Evolutionary conservation across 2,329 filamentous ascomycete genomes (phyloP).

Genomic region (Neodidymelliopsis sp.): DNA sequence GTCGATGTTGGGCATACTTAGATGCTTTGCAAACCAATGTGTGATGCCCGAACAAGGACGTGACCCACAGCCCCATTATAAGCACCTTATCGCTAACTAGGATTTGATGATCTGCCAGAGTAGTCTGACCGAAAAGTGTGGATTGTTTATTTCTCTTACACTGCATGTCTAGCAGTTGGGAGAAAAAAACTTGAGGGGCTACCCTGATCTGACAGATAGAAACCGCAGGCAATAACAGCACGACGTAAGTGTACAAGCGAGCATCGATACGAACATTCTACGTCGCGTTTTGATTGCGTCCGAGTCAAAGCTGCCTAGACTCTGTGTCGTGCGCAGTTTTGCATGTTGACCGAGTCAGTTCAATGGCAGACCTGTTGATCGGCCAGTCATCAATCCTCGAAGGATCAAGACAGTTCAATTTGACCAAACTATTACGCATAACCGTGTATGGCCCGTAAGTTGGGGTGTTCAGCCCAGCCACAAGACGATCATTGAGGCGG

Average conservation of each 20-base stretch:
- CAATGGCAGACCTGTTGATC: conserved; percentile 11
- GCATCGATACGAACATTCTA: conserved; percentile 10
- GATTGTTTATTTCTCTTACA: conserved; percentile 8
- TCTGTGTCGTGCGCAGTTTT: conserved; percentile 6
- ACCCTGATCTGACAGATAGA: conserved; percentile 8
- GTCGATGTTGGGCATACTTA: background rate
- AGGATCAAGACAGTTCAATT: conserved; percentile 19
- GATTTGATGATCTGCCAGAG: background rate
- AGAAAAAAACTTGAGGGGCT: conserved; percentile 1
- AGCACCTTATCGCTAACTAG: conserved; percentile 11
- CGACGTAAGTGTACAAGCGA: conserved; percentile 2
- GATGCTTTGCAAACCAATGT: background rate
- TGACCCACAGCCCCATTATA: conserved; percentile 2
- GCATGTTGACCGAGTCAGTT: background rate
- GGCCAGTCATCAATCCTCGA: conserved; percentile 13
- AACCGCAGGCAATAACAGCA: conserved; percentile 9
- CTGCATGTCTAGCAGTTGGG: conserved; percentile 9
- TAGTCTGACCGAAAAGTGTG: background rate
- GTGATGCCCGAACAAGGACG: background rate
- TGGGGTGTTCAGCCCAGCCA: conserved; percentile 9
- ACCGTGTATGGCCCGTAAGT: conserved; percentile 22
- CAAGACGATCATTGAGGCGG: conserved; percentile 17
- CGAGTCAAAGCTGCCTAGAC: conserved; percentile 6
- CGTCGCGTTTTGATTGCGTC: conserved; percentile 17
- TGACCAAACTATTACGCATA: conserved; percentile 28